Conservation (phyloP, 257 asterid species). For the Henckelia pumila region DNA sequence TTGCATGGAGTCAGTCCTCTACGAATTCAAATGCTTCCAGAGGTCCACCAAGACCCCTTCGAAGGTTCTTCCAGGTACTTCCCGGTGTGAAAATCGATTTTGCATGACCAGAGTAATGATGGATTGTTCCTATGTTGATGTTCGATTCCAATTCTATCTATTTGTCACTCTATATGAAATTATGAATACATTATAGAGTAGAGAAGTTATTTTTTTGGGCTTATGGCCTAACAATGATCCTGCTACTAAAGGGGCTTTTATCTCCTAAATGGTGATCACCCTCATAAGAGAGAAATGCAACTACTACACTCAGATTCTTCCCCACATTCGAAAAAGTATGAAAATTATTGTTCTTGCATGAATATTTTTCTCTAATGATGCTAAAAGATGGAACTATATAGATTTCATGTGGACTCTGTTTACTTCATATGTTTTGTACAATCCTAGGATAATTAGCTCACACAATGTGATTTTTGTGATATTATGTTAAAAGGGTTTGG, state of each 20-base stretch:
- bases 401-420: background rate
- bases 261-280: too few species aligned
- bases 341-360: conserved; percentile 6
- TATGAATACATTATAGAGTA: background rate
- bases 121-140: background rate
- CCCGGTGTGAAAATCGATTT: background rate
- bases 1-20: conserved; percentile 83
- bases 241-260: background rate
- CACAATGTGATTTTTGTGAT: background rate
- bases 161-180: background rate
- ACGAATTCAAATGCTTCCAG: conserved; percentile 45
- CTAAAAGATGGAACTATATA: background rate
- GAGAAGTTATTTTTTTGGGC: background rate
- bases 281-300: too few species aligned
- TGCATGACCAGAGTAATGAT: background rate
- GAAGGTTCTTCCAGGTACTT: conserved; percentile 88
- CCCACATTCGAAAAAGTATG: too few species aligned
- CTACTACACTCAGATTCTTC: too few species aligned
- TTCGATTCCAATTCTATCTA: background rate
- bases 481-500: conserved; percentile 57
- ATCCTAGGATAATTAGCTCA: background rate
- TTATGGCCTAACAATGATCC: background rate
- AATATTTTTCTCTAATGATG: background rate
- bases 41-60: conserved; percentile 85
- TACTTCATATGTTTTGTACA: background rate